phyloP scores from a whole-genome alignment of 108 stramenopile species.

The Cyclotella cryptica region DNA sequence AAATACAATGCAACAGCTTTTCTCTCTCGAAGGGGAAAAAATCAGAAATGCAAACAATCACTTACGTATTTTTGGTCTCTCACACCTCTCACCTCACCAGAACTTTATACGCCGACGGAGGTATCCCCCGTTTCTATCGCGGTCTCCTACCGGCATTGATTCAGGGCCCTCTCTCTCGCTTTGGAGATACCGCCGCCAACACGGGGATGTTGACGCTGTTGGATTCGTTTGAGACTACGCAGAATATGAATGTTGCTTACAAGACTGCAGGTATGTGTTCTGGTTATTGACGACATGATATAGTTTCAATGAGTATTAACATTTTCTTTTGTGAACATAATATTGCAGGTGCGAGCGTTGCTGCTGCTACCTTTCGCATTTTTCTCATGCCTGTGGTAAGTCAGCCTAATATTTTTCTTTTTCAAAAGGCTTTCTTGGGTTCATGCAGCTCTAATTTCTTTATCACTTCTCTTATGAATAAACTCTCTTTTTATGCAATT shows the following conservation, averaged over 20 bases:
- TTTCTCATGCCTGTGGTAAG: constrained; percentile 96
- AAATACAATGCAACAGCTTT: neutral
- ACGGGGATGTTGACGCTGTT: constrained; percentile 91
- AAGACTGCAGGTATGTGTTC: constrained; percentile 75
- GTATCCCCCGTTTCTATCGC: constrained; percentile 95
- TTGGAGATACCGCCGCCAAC: constrained; percentile 99
- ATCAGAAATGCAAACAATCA: too few relatives aligned
- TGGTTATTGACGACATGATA: neutral
- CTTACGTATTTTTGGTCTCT: too few relatives aligned
- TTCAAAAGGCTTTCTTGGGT: too few relatives aligned
- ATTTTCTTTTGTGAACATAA: neutral
- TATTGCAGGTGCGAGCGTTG: constrained; percentile 57
- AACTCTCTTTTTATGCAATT: neutral
- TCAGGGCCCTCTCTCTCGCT: constrained; percentile 93
- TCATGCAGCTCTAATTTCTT: too few relatives aligned
- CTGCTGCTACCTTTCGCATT: constrained; percentile 94
- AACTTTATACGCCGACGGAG: constrained; percentile 96
- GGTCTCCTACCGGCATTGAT: constrained; percentile 92
- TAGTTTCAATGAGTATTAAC: neutral
- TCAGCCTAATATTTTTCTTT: constrained; percentile 9
- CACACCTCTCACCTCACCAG: neutral
- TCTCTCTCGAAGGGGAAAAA: too few relatives aligned
- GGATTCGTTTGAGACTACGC: constrained; percentile 84
- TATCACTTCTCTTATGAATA: too few relatives aligned
- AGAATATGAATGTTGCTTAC: constrained; percentile 83